Base-by-base conservation (phyloP, 257 asterid species). In the Solanum habrochaites region DNA sequence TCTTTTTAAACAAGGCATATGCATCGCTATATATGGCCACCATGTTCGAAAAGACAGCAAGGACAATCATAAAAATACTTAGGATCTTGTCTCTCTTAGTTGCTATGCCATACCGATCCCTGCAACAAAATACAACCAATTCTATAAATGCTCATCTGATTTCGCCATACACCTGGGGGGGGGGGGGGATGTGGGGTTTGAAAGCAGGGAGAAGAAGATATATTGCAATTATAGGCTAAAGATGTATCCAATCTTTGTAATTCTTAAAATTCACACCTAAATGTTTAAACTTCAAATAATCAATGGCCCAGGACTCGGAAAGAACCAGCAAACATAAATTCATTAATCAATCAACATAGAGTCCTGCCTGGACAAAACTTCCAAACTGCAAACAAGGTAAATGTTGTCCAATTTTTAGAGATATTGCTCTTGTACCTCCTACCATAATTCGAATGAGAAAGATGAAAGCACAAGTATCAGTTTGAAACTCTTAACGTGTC, bases 11-110 rank as follows among this genome's bases (percentile, higher is more conserved):
- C 93, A 97, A 91, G 66, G 99, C 90, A 87, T 91, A 95, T 69
- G 99, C 97, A 86, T 97, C 99, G 27, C 99, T 97, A 91, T 95
- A 95, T 86, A 97, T 94, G 11, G 99, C 99, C 83, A 97, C 93
- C 89, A 90, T 29, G 85, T 97, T 97, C 37, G 99, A 96, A 90
- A 95, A 95, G 35, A 95, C 94, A 5, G 99, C 99, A 83, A 97
- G 94, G 77, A 90, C 92, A 31, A 97, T 91, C 99, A 97, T 95
- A 92, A 94, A 88, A 43, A 93, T 71, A 27, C 97, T 91, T 62
- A 97, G 83, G 82, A 92, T 85, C 93, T 88, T 96, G 93, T 97
- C 99, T 90, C 87, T 95, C 90, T 89, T 94, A 13, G 95, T 92
- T 49, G 98, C 93, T 89, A 97, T 91, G 87, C 96, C 98, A 87